Percentiles rank a stretch among this genome's conserved stretches.
Conservation (phyloP, 2,329 filamentous ascomycete species). For the Xenoacremonium recifei region DNA sequence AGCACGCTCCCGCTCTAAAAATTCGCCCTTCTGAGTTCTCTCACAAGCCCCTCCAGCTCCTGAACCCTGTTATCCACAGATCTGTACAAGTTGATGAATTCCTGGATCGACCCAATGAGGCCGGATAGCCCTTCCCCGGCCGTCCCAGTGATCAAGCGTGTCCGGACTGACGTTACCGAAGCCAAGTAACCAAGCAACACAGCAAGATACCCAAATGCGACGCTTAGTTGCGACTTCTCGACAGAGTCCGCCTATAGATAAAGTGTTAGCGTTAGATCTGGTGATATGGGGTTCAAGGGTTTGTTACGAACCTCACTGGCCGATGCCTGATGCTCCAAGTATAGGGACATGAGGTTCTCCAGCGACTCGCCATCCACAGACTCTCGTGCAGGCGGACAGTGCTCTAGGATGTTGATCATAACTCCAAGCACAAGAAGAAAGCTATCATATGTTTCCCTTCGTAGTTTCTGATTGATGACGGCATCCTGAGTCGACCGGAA, state of each 20-base stretch:
- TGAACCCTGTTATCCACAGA: constrained; percentile 44
- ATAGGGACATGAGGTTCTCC: constrained; percentile 60
- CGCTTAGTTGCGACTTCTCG: constrained; percentile 74
- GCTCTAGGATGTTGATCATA: constrained; percentile 85
- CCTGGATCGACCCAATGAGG: constrained; percentile 51
- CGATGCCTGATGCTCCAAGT: constrained; percentile 64
- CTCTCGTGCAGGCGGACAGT: constrained; percentile 61
- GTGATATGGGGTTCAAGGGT: not conserved
- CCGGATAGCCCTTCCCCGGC: constrained; percentile 43
- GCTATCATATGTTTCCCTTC: constrained; percentile 58
- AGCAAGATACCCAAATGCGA: constrained; percentile 82
- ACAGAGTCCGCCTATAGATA: constrained; percentile 61
- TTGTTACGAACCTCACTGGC: constrained; percentile 62
- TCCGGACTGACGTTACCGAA: constrained; percentile 47
- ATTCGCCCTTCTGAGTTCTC: no score
- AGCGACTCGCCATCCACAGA: constrained; percentile 42
- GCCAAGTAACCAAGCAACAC: constrained; percentile 82
- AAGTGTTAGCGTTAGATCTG: constrained; percentile 11
- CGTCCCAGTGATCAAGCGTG: constrained; percentile 41
- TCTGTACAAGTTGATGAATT: constrained; percentile 53
- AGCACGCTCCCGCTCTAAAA: no score
- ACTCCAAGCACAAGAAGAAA: constrained; percentile 77
- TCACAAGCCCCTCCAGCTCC: constrained; percentile 38
- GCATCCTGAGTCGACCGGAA: constrained; percentile 49
- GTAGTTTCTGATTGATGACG: constrained; percentile 47